Evolutionary conservation across 495 filamentous ascomycete genomes (phyloP).

Genomic region (Glarea lozoyensis): DNA sequence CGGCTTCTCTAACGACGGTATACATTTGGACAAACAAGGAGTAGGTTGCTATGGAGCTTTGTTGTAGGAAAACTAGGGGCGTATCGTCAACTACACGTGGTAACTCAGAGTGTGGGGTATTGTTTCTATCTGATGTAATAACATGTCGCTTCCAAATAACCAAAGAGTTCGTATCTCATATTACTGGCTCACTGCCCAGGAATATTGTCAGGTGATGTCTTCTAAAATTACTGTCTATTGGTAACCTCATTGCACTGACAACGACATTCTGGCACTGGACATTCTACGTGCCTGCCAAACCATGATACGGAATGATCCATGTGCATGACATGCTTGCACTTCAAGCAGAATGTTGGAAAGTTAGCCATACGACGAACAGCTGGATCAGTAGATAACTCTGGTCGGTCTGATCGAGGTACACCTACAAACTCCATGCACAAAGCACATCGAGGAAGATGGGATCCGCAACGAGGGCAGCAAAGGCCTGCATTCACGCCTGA

Average conservation of each 20-base stretch:
- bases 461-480: slow-evolving; percentile 76
- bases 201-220: too few species aligned
- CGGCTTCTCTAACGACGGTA: too few species aligned
- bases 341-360: slow-evolving; percentile 72
- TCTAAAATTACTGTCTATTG: too few species aligned
- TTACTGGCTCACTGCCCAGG: too few species aligned
- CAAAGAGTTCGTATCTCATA: too few species aligned
- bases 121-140: too few species aligned
- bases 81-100: too few species aligned
- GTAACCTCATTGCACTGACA: slow-evolving; percentile 70
- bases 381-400: slow-evolving; percentile 43
- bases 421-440: slow-evolving; percentile 84
- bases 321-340: slow-evolving; percentile 86
- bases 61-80: too few species aligned
- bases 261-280: slow-evolving; percentile 81
- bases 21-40: too few species aligned
- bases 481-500: slow-evolving; percentile 36
- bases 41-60: too few species aligned
- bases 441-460: slow-evolving; percentile 81
- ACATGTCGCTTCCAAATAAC: too few species aligned
- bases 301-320: slow-evolving; percentile 80
- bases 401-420: slow-evolving; percentile 57
- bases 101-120: too few species aligned
- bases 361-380: slow-evolving; percentile 36
- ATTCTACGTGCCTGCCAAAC: slow-evolving; percentile 74